A percentile compares a stretch with the other conserved stretches of the same genome.
phyloP scores from a whole-genome alignment of 257 asterid species.

The Plantago major region DNA sequence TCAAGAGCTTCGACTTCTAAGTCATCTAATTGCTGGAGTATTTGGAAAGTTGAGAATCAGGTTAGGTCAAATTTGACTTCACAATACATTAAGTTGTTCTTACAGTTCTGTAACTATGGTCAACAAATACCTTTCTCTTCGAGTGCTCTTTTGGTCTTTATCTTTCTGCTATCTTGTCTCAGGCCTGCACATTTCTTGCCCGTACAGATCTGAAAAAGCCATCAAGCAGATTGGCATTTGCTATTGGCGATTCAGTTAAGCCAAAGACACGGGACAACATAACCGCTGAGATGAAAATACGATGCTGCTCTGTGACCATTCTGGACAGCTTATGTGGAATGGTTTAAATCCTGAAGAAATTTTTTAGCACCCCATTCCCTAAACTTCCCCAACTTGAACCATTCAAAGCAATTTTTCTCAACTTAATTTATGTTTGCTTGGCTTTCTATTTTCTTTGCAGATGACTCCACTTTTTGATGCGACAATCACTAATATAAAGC shows the following conservation, averaged over 20 bases:
- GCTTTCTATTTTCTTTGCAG: conserved; percentile 40
- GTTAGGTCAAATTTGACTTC: conserved; percentile 24
- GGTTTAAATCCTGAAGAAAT: conserved; percentile 42
- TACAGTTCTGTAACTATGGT: neutral
- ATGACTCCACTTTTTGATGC: conserved; percentile 97
- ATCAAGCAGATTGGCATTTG: conserved; percentile 70
- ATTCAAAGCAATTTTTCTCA: neutral
- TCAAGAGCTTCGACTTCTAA: conserved; percentile 77
- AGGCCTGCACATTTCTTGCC: conserved; percentile 99
- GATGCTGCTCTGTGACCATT: conserved; percentile 80
- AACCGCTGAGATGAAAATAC: conserved; percentile 90
- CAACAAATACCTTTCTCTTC: neutral
- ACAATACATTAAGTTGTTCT: neutral
- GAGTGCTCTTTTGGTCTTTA: neutral
- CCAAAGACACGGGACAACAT: conserved; percentile 89
- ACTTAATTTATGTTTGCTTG: conserved; percentile 17
- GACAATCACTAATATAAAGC: conserved; percentile 86
- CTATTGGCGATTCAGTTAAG: conserved; percentile 84
- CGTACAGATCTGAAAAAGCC: conserved; percentile 90
- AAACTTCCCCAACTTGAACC: too few relatives aligned
- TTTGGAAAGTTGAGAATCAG: conserved; percentile 99
- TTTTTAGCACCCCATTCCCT: conserved; percentile 1
- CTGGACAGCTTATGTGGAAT: conserved; percentile 95
- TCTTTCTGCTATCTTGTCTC: conserved; percentile 22
- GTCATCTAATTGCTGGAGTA: conserved; percentile 87